Evolutionary conservation across 371 early-diverging fungal species (phyloP), one percentile per base, ranked within the genome.

Genomic region (Haplosporangium sp.): DNA sequence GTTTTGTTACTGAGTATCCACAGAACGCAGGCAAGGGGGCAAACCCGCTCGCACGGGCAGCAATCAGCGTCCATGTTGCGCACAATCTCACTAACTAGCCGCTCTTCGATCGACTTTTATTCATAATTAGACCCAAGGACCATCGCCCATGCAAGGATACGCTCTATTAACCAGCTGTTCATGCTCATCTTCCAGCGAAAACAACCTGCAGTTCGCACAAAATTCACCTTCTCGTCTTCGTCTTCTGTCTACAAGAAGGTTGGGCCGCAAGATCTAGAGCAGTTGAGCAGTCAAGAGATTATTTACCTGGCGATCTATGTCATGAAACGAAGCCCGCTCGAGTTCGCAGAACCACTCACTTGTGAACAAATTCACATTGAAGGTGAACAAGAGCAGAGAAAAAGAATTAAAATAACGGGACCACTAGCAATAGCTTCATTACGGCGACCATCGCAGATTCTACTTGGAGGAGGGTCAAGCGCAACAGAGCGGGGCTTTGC

Each of bases 271-370:
- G 66, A 74, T 20, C 6, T 74, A 36, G 65, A 51, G 6, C 21
- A 1, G 0, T 53, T 75, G 6, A 75, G 62, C 37, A 65, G 69
- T n/a, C 75, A 69, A 3, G 75, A 75, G 38, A 46, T 75, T 13
- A 46, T 75, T n/a, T 69, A 62, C 6, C 37, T 75, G 7, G 62
- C 62, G 10, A 37, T 75, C 40, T 67, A 75, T 43, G 55, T 75
- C 45, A 64, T 65, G 54, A 75, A 65, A 36, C 52, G 58, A 37
- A 65, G 62, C 36, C 41, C 12, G 0, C 55, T 65, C 50, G 75
- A 66, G 7, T 75, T 62, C 50, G 62, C 62, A 1, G 75, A 75
- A 13, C 75, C 75, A 1, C 20, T 57, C 23, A 69, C 66, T 11
- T 48, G 75, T 48, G 75, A 75, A 50, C 18, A 20, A 16, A 59